Base-by-base conservation (phyloP, 148 eudicot genomes). In the Rhododendron molle region DNA sequence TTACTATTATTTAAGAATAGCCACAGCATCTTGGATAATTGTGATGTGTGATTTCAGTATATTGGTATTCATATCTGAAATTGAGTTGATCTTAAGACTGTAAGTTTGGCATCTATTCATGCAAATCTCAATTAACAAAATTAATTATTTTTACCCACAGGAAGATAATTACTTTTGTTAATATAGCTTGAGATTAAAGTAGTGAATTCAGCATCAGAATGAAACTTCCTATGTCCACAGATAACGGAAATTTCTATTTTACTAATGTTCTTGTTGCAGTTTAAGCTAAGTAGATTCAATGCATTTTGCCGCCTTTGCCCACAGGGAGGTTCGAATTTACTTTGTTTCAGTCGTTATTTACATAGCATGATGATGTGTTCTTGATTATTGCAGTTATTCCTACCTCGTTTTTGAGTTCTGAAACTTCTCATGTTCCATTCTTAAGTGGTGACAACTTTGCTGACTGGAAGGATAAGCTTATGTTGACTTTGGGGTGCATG, bases 401-500 rank as follows among this genome's bases (percentile, higher is more conserved):
- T 76, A 76, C 50, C 13, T 6, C 44, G 6, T 32, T 32, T 1
- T 20, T 76, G 23, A 15, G 26, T 76, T 15, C 26, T 21, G 80
- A 76, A 21, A 38, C 47, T 21, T 36, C 79, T 40, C 79, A 40
- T 16, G 40, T 40, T 76, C 47, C 26, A 38, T 36, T 76, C 12
- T 38, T 76, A 12, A 18, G 47, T 76, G 81, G 81, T 84, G 81
- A 84, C 2, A 50, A 76, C 26, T 84, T 30, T 76, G 30, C 11
- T 32, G 73, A 74, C 2, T 84, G 81, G 44, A 56, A 84, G 21
- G 73, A 84, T 71, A 46, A 76, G 26, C 3, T 74, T 15, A 34
- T 84, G 58, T 38, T 76, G 20, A 84, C 81, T 8, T 84, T 52
- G 49, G 81, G 86, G 81, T 76, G 81, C 40, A 76, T 38, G 86